phyloP scores from a whole-genome alignment of 2,329 filamentous ascomycete genomes.

The Bipolaris sorokiniana region DNA sequence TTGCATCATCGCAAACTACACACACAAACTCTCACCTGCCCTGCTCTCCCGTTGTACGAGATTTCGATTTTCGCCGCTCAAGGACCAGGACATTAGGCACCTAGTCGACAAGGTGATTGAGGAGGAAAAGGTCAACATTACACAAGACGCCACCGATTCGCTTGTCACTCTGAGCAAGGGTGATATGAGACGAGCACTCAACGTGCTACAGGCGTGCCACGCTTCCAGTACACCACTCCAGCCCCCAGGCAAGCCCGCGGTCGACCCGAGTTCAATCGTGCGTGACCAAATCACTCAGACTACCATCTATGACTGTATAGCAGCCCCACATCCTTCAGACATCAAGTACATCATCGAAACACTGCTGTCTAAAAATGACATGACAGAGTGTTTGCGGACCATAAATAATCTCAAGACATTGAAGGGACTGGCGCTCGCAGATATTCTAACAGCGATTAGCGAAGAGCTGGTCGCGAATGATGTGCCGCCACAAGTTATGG shows the following conservation, averaged over 20 bases:
- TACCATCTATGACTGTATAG: constrained; percentile 95
- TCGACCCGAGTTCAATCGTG: constrained; percentile 64
- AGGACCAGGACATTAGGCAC: constrained; percentile 81
- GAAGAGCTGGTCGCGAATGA: constrained; percentile 84
- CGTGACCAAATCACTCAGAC: constrained; percentile 89
- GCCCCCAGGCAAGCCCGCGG: constrained; percentile 54
- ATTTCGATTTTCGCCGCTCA: constrained; percentile 93
- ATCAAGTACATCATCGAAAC: constrained; percentile 84
- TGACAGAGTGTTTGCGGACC: constrained; percentile 85
- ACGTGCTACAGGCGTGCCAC: constrained; percentile 95
- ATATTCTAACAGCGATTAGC: constrained; percentile 85
- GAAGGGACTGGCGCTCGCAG: constrained; percentile 87
- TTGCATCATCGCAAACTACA: constrained; percentile 98
- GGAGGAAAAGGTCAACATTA: constrained; percentile 85
- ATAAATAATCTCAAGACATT: constrained; percentile 85
- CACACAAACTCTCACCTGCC: constrained; percentile 94
- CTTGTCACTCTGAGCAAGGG: constrained; percentile 88
- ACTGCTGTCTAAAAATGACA: constrained; percentile 81
- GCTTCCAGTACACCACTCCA: constrained; percentile 76
- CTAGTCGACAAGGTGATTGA: constrained; percentile 89
- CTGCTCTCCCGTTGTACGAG: constrained; percentile 91
- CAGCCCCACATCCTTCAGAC: constrained; percentile 88
- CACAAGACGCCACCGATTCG: constrained; percentile 78
- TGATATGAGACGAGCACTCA: constrained; percentile 93
- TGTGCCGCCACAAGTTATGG: constrained; percentile 83